Evolutionary conservation across 2,329 filamentous ascomycete genomes (phyloP), one percentile per base, ranked within the genome.

Genomic region (Colletotrichum costaricense): DNA sequence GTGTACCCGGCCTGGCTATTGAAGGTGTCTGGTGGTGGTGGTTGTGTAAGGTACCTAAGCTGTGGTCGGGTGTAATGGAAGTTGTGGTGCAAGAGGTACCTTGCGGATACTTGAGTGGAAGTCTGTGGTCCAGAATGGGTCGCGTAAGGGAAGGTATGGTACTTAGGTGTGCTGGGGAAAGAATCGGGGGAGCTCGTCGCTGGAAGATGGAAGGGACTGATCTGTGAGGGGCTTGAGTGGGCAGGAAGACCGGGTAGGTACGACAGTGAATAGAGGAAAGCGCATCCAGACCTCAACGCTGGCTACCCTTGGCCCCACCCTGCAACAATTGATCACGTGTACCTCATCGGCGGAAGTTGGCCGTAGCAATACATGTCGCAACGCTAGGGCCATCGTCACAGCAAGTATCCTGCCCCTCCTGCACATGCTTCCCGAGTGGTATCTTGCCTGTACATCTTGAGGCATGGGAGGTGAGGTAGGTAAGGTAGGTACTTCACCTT

Each of bases 401-500:
- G 42, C n/a, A 74, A 67, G 72, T 74, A 58, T 24, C 30, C 49
- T 59, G 68, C 63, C 72, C 68, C 68, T 68, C 69, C 68, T 63
- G 72, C 72, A 74, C 69, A 73, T 74, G 69, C 72, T 73, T 72
- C 55, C 52, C 38, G 30, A 67, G 62, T 54, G 58, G 63, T 72
- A 67, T 52, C 35, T 49, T 30, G 60, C 8, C 16, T 42, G 71
- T 71, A 74, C 57, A 19, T 11, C 46, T 56, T 57, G 38, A 42
- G 38, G 38, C 19, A 19, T 42, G 38, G 38, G 19, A 42, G 38
- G 33, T 57, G 14, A 42, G 38, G 38, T 42, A 19, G 38, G 38
- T 7, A 42, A 19, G 38, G 38, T 19, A 42, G 38, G 38, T 42
- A 72, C 69, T 42, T 67, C 42, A 26, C 52, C 62, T 49, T 49